Conservation (phyloP, 2,329 filamentous ascomycete genomes). For the Truncatella angustata region DNA sequence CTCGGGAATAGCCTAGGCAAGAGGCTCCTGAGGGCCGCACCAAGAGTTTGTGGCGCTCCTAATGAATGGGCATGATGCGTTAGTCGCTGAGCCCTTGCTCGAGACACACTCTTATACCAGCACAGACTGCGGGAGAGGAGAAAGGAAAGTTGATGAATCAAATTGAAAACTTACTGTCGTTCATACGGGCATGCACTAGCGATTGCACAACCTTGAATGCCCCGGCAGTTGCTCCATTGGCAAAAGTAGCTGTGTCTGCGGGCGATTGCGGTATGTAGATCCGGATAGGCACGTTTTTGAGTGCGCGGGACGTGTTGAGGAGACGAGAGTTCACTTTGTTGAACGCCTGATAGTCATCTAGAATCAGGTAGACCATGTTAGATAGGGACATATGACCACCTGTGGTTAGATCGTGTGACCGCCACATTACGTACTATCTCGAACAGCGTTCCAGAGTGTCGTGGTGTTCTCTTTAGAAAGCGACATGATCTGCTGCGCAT, state of each 20-base stretch:
- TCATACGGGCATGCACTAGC: conserved; percentile 51
- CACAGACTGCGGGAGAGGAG: neutral
- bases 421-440: conserved; percentile 55
- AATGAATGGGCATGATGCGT: neutral
- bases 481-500: conserved; percentile 85
- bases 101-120: too few species aligned
- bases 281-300: conserved; percentile 83
- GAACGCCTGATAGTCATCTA: conserved; percentile 73
- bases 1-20: conserved; percentile 86
- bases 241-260: conserved; percentile 26
- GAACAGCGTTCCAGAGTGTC: conserved; percentile 77
- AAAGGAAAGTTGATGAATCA: neutral
- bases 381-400: neutral
- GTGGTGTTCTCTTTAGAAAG: conserved; percentile 82
- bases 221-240: conserved; percentile 36
- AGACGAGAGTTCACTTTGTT: conserved; percentile 73
- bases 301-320: conserved; percentile 69
- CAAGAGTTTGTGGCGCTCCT: conserved; percentile 55
- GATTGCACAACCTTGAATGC: conserved; percentile 75
- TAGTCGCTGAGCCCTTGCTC: neutral
- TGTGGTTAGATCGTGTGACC: too few species aligned
- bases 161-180: conserved; percentile 30
- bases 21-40: conserved; percentile 70
- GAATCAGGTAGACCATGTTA: neutral
- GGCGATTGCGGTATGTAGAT: conserved; percentile 73